Percentiles rank a stretch among this genome's conserved stretches.
Evolutionary conservation across 306 rosid species (phyloP).

Genomic region (Cucurbita pepo): DNA sequence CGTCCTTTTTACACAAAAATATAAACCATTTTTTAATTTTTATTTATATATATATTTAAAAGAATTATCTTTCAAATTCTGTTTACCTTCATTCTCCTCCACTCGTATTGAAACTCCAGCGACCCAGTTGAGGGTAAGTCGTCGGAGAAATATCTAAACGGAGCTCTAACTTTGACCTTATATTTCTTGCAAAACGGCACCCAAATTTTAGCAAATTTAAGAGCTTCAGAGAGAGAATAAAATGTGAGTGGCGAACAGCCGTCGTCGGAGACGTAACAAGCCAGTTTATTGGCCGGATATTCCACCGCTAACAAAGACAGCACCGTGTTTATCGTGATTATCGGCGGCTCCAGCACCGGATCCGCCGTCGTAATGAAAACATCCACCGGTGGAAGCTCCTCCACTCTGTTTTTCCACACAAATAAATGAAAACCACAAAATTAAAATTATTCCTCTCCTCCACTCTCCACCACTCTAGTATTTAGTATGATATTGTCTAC

Average conservation of each 20-base stretch:
- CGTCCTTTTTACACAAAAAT: constrained; percentile 10
- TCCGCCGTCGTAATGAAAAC: constrained; percentile 65
- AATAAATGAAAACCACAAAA: too few species aligned
- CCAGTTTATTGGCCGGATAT: constrained; percentile 55
- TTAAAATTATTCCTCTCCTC: too few species aligned
- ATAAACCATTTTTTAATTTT: too few species aligned
- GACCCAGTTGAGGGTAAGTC: not conserved
- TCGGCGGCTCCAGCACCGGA: constrained; percentile 51
- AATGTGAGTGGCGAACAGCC: constrained; percentile 38
- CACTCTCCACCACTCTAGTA: too few species aligned
- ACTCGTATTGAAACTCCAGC: constrained; percentile 15
- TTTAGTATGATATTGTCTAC: too few species aligned
- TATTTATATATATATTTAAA: too few species aligned
- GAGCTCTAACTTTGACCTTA: constrained; percentile 44
- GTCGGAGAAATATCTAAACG: constrained; percentile 31
- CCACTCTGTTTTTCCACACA: constrained; percentile 8
- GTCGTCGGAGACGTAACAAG: constrained; percentile 71
- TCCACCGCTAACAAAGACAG: constrained; percentile 52
- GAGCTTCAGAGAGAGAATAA: constrained; percentile 37
- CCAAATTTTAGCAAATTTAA: constrained; percentile 51
- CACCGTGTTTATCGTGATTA: constrained; percentile 44
- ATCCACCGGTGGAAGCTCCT: constrained; percentile 48
- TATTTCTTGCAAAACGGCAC: constrained; percentile 52
- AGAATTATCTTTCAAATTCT: not conserved
- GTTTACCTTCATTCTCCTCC: constrained; percentile 14